phyloP scores from a whole-genome alignment of 2,329 filamentous ascomycete genomes.

The Paraphoma sp. region DNA sequence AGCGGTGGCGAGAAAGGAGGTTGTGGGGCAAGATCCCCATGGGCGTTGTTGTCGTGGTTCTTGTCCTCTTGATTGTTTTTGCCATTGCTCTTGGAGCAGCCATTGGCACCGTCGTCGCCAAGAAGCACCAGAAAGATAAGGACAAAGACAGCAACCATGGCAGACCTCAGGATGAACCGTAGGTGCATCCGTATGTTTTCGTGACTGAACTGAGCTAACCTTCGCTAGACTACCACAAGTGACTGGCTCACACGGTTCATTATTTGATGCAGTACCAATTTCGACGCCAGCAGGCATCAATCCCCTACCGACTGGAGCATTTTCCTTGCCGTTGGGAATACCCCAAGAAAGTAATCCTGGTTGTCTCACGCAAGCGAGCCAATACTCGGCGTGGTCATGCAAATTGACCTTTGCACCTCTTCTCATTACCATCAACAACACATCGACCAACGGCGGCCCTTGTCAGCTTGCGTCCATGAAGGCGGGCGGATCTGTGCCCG shows the following conservation, averaged over 20 bases:
- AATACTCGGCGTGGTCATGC: constrained; percentile 60
- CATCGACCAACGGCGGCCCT: constrained; percentile 7
- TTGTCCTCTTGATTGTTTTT: constrained; percentile 54
- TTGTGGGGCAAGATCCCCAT: constrained; percentile 58
- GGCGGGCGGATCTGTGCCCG: constrained; percentile 40
- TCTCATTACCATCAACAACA: constrained; percentile 35
- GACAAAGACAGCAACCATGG: constrained; percentile 17
- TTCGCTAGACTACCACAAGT: constrained; percentile 49
- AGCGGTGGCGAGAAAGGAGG: constrained; percentile 50
- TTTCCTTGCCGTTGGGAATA: constrained; percentile 54
- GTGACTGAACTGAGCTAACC: constrained; percentile 18
- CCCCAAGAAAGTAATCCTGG: constrained; percentile 56
- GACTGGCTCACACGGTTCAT: constrained; percentile 53
- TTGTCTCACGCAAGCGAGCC: constrained; percentile 56
- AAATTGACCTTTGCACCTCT: constrained; percentile 46
- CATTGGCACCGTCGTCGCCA: constrained; percentile 61
- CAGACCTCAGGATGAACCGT: constrained; percentile 35
- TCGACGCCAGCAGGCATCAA: constrained; percentile 53
- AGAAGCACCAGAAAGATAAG: constrained; percentile 33
- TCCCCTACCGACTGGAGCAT: constrained; percentile 59
- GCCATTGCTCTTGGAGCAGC: constrained; percentile 60
- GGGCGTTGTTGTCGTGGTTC: constrained; percentile 56
- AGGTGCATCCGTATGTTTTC: constrained; percentile 16
- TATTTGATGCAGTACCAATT: constrained; percentile 60
- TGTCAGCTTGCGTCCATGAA: constrained; percentile 29